A percentile compares a stretch with the other conserved stretches of the same genome.
Conservation (phyloP, 306 rosid genomes). For the Vigna trinervia region DNA sequence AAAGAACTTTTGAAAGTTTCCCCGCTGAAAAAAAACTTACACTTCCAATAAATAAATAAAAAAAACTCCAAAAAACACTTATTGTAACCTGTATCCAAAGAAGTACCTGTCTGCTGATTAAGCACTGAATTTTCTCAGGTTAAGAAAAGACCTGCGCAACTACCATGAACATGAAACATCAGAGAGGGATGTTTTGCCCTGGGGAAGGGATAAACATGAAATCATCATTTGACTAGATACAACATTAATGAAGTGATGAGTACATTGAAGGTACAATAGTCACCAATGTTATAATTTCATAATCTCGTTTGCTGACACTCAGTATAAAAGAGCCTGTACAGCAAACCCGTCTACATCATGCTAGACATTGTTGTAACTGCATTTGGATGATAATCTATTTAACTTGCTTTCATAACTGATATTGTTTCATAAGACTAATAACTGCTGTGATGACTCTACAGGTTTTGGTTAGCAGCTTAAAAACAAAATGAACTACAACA, state of each 20-base stretch:
- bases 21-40: too few relatives aligned
- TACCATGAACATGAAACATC: neutral
- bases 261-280: neutral
- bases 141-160: neutral
- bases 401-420: conserved; percentile 45
- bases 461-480: conserved; percentile 66
- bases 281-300: conserved; percentile 10
- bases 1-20: too few relatives aligned
- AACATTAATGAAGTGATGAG: neutral
- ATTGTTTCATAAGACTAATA: conserved; percentile 52
- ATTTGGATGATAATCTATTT: conserved; percentile 30
- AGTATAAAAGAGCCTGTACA: conserved; percentile 22
- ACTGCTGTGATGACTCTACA: conserved; percentile 63
- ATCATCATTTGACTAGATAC: conserved; percentile 16
- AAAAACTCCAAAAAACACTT: too few relatives aligned
- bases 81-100: too few relatives aligned
- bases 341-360: conserved; percentile 26
- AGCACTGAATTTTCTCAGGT: neutral
- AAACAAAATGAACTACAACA: conserved; percentile 46
- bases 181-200: neutral
- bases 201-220: neutral
- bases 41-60: too few relatives aligned
- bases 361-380: conserved; percentile 18
- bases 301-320: conserved; percentile 28
- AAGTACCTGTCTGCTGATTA: too few relatives aligned